Conservation (phyloP, 2,329 filamentous ascomycete genomes). For the Ophiobolus disseminans region DNA sequence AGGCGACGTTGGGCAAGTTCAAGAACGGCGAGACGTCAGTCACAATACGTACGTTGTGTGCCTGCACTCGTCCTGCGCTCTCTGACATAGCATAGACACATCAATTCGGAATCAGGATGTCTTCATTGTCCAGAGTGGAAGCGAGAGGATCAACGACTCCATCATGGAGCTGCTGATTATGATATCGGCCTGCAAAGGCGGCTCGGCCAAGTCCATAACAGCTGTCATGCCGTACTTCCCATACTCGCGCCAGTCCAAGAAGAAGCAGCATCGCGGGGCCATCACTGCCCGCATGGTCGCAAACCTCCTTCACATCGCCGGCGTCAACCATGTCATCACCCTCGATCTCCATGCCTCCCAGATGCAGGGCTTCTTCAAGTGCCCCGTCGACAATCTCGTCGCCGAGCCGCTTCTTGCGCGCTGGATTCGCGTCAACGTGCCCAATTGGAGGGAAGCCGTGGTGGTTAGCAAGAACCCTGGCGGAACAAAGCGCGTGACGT, state of each 20-base stretch:
- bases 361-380: slow-evolving; percentile 99
- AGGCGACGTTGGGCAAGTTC: slow-evolving; percentile 70
- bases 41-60: slow-evolving; percentile 62
- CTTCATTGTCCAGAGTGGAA: slow-evolving; percentile 97
- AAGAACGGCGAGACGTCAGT: slow-evolving; percentile 75
- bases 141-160: slow-evolving; percentile 94
- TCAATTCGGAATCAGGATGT: slow-evolving; percentile 97
- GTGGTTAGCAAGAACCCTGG: slow-evolving; percentile 98
- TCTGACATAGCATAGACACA: slow-evolving; percentile 51
- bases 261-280: slow-evolving; percentile 94
- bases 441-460: slow-evolving; percentile 87
- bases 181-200: slow-evolving; percentile 98
- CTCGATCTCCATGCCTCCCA: slow-evolving; percentile 92
- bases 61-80: slow-evolving; percentile 7
- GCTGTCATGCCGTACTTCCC: slow-evolving; percentile 94
- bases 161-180: slow-evolving; percentile 99
- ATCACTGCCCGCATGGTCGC: slow-evolving; percentile 98
- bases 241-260: slow-evolving; percentile 99
- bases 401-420: slow-evolving; percentile 93
- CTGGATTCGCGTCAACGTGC: slow-evolving; percentile 91
- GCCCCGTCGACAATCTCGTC: slow-evolving; percentile 95
- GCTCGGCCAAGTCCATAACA: slow-evolving; percentile 94
- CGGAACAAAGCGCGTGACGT: slow-evolving; percentile 95
- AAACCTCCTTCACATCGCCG: slow-evolving; percentile 90
- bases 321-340: slow-evolving; percentile 96